Evolutionary conservation across 257 asterid species (phyloP).

Genomic region (Solanum lycopersicoides): DNA sequence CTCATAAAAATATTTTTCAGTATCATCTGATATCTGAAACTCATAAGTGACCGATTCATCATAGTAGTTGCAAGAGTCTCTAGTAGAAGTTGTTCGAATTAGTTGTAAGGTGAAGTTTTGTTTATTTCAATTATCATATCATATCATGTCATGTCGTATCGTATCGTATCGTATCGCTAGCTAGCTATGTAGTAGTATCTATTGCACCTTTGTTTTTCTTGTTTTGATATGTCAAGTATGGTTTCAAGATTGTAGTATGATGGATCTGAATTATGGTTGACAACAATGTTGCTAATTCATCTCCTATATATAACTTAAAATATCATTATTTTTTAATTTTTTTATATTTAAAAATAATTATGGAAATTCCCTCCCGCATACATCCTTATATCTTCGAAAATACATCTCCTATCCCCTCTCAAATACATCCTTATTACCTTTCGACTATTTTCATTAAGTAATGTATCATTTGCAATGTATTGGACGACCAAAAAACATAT

Average conservation of each 20-base stretch:
- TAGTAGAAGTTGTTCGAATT: neutral
- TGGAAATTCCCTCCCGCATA: accelerated
- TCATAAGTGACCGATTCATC: neutral
- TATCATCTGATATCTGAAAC: neutral
- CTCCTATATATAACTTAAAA: too few species aligned
- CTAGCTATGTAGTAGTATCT: neutral
- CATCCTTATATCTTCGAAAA: too few species aligned
- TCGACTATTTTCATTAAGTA: too few species aligned
- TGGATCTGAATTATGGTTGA: neutral
- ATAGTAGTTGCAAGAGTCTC: neutral
- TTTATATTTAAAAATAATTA: too few species aligned
- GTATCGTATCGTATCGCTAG: neutral
- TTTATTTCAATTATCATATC: neutral
- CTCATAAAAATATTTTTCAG: neutral
- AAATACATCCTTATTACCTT: too few species aligned
- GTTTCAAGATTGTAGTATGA: neutral
- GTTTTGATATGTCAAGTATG: neutral
- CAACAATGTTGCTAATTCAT: neutral
- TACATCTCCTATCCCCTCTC: too few species aligned
- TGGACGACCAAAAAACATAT: too few species aligned
- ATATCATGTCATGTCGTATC: neutral
- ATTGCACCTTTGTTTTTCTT: neutral
- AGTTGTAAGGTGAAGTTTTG: neutral
- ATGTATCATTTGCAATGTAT: too few species aligned
- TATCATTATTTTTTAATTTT: too few species aligned